Percentiles rank a stretch among this genome's conserved stretches.
Conservation (phyloP, 805 yeast species). For the Schizosaccharomyces cryophilus region DNA sequence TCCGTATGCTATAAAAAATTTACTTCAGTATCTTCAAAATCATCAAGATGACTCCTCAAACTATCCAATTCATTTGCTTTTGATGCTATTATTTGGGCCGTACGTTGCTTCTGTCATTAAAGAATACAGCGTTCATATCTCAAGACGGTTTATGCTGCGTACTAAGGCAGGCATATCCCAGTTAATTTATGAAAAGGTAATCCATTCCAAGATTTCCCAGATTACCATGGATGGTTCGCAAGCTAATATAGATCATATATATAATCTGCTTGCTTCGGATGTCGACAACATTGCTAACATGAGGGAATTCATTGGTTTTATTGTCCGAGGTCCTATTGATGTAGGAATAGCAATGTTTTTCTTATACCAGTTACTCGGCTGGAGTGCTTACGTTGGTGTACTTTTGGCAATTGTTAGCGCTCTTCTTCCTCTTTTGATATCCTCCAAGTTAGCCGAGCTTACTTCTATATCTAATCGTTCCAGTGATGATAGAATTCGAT, state of each 20-base stretch:
- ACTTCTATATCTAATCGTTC: conserved; percentile 75
- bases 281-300: conserved; percentile 67
- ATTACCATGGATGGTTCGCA: neutral
- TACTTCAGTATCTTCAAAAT: neutral
- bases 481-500: conserved; percentile 78
- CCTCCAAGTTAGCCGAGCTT: conserved; percentile 42
- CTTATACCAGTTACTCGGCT: conserved; percentile 51
- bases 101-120: neutral
- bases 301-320: conserved; percentile 15
- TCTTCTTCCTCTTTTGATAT: conserved; percentile 27
- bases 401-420: conserved; percentile 69
- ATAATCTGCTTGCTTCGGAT: conserved; percentile 81
- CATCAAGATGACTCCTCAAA: neutral
- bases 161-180: neutral
- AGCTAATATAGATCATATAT: conserved; percentile 20
- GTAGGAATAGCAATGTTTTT: conserved; percentile 42
- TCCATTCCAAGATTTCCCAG: neutral
- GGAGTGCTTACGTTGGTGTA: conserved; percentile 68
- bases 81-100: neutral
- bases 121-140: neutral
- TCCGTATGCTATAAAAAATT: neutral
- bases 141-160: neutral
- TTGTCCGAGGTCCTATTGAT: conserved; percentile 48
- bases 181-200: neutral
- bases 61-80: neutral